phyloP scores from a whole-genome alignment of 495 filamentous ascomycete species.

The Collariella sp. region DNA sequence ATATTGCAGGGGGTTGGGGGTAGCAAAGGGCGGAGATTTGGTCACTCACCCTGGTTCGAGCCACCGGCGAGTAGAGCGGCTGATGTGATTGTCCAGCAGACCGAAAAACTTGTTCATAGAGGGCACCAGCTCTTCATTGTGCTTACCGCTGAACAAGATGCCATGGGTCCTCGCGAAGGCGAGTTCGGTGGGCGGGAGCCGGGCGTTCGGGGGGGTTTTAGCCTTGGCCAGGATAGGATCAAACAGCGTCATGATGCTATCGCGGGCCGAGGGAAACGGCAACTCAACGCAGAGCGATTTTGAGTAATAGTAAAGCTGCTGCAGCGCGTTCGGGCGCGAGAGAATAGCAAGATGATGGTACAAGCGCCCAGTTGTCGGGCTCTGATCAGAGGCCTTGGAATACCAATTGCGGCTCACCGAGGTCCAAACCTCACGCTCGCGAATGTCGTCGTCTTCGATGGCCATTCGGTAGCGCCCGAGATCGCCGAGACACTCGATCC shows the following conservation, averaged over 20 bases:
- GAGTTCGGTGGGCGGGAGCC: slow-evolving; percentile 27
- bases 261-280: slow-evolving; percentile 54
- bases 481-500: slow-evolving; percentile 87
- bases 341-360: slow-evolving; percentile 83
- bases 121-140: slow-evolving; percentile 38
- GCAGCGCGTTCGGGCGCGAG: slow-evolving; percentile 61
- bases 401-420: slow-evolving; percentile 75
- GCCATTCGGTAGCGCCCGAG: slow-evolving; percentile 61
- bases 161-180: slow-evolving; percentile 58
- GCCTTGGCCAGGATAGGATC: slow-evolving; percentile 49
- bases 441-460: slow-evolving; percentile 61
- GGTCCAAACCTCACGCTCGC: slow-evolving; percentile 72
- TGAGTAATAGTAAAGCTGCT: slow-evolving; percentile 67
- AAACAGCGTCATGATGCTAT: slow-evolving; percentile 64
- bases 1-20: slow-evolving; percentile 30
- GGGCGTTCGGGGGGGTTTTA: slow-evolving; percentile 31
- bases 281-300: slow-evolving; percentile 42
- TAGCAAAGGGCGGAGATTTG: background rate
- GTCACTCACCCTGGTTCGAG: slow-evolving; percentile 49
- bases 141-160: slow-evolving; percentile 52
- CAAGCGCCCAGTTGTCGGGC: slow-evolving; percentile 60
- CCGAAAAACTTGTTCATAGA: slow-evolving; percentile 44
- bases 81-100: slow-evolving; percentile 52
- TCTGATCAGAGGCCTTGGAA: slow-evolving; percentile 62
- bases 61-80: slow-evolving; percentile 48